Evolutionary conservation across 78 protist genomes (phyloP), one percentile per base, ranked within the genome.

Genomic region (Dictyostelium capitatum): DNA sequence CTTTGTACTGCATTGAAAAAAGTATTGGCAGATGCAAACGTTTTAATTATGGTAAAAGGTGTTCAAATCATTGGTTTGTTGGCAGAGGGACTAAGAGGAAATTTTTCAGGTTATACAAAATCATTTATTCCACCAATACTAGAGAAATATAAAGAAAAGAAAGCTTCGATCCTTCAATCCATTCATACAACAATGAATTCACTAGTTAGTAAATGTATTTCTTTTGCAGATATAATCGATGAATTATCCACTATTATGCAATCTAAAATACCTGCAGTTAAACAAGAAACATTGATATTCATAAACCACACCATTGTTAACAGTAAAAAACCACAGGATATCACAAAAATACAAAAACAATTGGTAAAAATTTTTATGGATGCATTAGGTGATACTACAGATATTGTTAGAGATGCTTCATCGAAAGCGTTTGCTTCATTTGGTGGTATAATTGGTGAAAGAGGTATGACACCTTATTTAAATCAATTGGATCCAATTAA

Each of bases 101-200:
- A 20, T 3, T 91, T 67, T 46, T 0, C 95, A 43, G 19, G 32
- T 11, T 28, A 72, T 54, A 20, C 53, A 20, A 91, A 91, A 56
- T 69, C 46, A 67, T 65, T 91, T 32, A 53, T 91, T 6, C 32
- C 80, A 9, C 80, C 83, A 15, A 37, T 91, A 7, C 48, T 91
- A 47, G 90, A 91, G 70, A 73, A 62, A 37, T 91, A 65, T 80
- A 91, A 82, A 70, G 95, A 91, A 37, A 91, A 91, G 75, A 91
- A 91, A 41, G 54, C 79, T 43, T 19, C 23, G 8, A 72, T 91
- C 28, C 37, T 79, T 6, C 59, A 19, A 19, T 84, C 95, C 6
- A 41, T 91, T n/a, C 89, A 82, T 80, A 79, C 78, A 0, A 67
- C 95, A 20, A 25, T 91, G 73, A 82, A 82, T 43, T 46, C 50